Percentiles rank a stretch among this genome's conserved stretches.
These are phyloP conservation scores for Theobroma cacao DNA, from an alignment of 345 rosid genomes.

Conservation along the genomic window DNA sequence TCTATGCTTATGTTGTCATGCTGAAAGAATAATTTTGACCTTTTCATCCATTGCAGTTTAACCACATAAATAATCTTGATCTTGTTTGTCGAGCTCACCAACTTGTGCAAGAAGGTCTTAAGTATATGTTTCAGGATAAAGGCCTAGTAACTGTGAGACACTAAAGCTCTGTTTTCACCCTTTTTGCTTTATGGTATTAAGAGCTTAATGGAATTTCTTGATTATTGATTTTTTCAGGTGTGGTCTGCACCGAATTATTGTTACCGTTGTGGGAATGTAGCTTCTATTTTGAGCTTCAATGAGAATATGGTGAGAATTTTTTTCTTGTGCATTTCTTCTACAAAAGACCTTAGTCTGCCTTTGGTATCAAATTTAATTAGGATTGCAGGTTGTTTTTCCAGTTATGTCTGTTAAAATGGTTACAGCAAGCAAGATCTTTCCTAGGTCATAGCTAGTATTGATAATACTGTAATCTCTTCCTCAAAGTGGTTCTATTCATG, in stretches of 20 bases:
- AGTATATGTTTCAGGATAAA: slow-evolving; percentile 99
- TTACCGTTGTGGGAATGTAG: slow-evolving; percentile 99
- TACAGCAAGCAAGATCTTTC: not conserved
- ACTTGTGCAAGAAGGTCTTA: slow-evolving; percentile 99
- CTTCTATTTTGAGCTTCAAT: slow-evolving; percentile 96
- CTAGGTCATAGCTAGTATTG: not conserved
- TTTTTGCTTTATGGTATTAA: slow-evolving; percentile 5
- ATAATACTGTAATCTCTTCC: too few species aligned
- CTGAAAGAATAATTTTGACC: slow-evolving; percentile 17
- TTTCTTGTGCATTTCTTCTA: not conserved
- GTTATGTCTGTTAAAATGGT: not conserved
- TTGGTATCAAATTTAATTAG: not conserved
- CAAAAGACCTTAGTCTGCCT: not conserved
- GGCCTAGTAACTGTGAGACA: slow-evolving; percentile 92
- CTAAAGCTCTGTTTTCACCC: not conserved
- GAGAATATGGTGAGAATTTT: slow-evolving; percentile 72
- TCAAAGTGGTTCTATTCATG: not conserved
- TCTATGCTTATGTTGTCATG: not conserved
- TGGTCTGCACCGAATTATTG: slow-evolving; percentile 99
- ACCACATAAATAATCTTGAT: slow-evolving; percentile 89
- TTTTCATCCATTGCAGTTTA: slow-evolving; percentile 58
- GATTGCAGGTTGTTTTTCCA: not conserved
- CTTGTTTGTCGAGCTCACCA: slow-evolving; percentile 99
- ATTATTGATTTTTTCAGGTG: slow-evolving; percentile 51
- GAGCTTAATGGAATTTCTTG: slow-evolving; percentile 25